Percentiles rank a stretch among this genome's conserved stretches.
phyloP scores from a whole-genome alignment of 2,329 filamentous ascomycete species.

The Blumeriella jaapii region DNA sequence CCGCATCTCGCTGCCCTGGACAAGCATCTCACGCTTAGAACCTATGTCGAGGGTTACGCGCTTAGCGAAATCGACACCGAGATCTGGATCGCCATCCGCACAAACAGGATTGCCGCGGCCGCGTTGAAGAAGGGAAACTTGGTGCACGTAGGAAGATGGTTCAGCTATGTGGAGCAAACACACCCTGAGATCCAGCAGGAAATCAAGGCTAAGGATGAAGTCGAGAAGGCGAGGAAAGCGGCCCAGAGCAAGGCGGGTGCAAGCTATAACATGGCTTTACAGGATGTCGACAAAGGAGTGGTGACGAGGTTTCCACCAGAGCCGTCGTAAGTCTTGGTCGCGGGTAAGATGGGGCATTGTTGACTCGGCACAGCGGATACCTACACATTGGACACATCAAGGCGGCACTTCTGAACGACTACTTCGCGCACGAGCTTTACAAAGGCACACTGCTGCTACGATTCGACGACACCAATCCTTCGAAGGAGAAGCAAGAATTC shows the following conservation, averaged over 20 bases:
- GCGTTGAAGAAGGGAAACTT: constrained; percentile 70
- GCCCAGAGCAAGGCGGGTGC: constrained; percentile 65
- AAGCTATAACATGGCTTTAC: constrained; percentile 80
- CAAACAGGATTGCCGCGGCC: constrained; percentile 72
- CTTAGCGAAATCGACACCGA: constrained; percentile 67
- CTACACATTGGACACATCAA: constrained; percentile 95
- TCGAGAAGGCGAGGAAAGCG: constrained; percentile 56
- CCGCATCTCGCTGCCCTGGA: constrained; percentile 66
- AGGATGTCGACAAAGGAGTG: constrained; percentile 77
- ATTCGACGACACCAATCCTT: constrained; percentile 95
- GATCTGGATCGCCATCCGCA: constrained; percentile 72
- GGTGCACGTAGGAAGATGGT: constrained; percentile 76
- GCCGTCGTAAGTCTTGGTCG: constrained; percentile 54
- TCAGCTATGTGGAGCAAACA: constrained; percentile 68
- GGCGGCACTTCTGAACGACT: constrained; percentile 86
- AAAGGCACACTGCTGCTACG: constrained; percentile 82
- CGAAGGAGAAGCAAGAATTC: constrained; percentile 94
- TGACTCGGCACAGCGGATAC: constrained; percentile 45
- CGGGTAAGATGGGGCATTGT: background rate
- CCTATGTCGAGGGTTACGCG: constrained; percentile 73
- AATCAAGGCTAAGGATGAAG: constrained; percentile 57
- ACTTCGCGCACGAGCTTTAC: constrained; percentile 90
- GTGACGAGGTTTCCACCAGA: constrained; percentile 89
- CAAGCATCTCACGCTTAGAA: constrained; percentile 76
- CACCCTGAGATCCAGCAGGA: constrained; percentile 66